phyloP scores from a whole-genome alignment of 2,329 filamentous ascomycete species.

The Chaetomium globosum region DNA sequence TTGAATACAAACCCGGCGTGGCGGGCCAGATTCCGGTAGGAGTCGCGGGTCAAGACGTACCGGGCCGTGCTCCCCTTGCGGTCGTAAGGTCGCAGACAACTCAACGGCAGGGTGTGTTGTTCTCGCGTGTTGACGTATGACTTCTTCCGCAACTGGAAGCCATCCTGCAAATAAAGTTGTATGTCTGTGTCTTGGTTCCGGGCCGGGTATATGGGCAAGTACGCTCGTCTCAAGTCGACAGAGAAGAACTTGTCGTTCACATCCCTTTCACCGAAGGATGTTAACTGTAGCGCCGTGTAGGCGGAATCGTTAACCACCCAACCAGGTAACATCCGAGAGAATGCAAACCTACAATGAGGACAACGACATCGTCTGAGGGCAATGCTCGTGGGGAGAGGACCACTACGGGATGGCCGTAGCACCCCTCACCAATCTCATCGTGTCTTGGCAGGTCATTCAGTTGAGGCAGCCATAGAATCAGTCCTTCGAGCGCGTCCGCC shows the following conservation, averaged over 20 bases:
- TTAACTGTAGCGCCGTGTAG: neutral
- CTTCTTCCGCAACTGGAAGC: neutral
- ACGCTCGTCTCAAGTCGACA: neutral
- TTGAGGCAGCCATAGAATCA: conserved; percentile 11
- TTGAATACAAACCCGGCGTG: neutral
- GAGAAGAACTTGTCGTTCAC: neutral
- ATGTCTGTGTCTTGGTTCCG: neutral
- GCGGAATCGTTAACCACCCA: neutral
- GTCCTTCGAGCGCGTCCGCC: neutral
- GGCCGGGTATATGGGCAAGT: conserved; percentile 13
- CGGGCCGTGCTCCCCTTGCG: neutral
- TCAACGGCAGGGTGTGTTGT: neutral
- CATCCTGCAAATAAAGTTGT: neutral
- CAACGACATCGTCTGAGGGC: neutral
- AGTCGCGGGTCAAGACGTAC: conserved; percentile 3
- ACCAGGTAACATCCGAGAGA: too few relatives aligned
- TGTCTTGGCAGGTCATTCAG: neutral
- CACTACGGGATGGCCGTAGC: conserved; percentile 14
- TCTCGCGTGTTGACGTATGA: conserved; percentile 9
- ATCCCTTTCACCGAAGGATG: conserved; percentile 2
- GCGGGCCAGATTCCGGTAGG: neutral
- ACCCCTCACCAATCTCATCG: neutral
- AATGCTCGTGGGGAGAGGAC: conserved; percentile 5
- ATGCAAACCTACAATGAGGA: neutral
- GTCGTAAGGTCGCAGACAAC: conserved; percentile 1